phyloP scores from a whole-genome alignment of 2,329 filamentous ascomycete genomes.

The Diaporthe capsici region DNA sequence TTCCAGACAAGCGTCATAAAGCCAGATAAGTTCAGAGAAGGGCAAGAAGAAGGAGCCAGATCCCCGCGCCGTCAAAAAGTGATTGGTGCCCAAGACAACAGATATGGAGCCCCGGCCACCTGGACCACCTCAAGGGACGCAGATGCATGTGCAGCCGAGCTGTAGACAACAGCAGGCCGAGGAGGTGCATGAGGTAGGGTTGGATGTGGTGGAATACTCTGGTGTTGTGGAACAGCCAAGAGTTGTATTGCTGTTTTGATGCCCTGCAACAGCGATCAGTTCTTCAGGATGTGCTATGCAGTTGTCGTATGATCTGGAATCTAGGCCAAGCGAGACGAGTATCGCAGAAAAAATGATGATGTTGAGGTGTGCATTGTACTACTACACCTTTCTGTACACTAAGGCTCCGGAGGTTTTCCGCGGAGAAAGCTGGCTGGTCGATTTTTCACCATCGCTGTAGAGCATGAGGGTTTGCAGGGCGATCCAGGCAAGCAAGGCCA shows the following conservation, averaged over 20 bases:
- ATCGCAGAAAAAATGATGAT: neutral
- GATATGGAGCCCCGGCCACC: neutral
- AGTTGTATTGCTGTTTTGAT: neutral
- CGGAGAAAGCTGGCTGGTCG: neutral
- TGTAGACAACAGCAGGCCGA: neutral
- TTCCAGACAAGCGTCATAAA: neutral
- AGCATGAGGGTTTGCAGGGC: neutral
- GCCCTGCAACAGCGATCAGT: neutral
- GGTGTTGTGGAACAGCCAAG: neutral
- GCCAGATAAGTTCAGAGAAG: neutral
- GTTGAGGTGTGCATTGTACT: neutral
- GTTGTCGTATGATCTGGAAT: neutral
- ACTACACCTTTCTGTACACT: neutral
- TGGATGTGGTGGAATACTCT: neutral
- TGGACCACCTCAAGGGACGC: neutral
- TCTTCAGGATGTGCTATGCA: neutral
- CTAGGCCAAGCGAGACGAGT: neutral
- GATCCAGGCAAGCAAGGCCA: neutral
- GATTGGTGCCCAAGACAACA: neutral
- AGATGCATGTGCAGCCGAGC: neutral
- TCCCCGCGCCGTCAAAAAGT: neutral
- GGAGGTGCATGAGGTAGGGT: neutral
- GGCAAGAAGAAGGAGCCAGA: neutral
- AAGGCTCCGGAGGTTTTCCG: neutral
- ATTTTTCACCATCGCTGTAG: too few relatives aligned